Conservation (phyloP, 1,284 basidiomycete species). For the Ceratobasidium sp. region DNA sequence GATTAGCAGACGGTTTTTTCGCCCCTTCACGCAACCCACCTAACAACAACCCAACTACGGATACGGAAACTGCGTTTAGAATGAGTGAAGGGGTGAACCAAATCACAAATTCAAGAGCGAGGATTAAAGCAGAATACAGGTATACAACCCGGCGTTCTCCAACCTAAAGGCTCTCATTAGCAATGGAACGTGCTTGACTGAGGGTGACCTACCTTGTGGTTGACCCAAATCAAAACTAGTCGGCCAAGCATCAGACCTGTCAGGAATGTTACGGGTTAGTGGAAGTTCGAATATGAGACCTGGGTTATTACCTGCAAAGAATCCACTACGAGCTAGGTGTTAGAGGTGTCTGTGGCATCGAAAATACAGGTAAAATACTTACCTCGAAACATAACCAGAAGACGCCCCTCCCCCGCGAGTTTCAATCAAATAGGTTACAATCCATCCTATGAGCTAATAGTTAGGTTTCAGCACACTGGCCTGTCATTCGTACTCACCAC, state of each 20-base stretch:
- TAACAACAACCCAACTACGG: conserved; percentile 44
- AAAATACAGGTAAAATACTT: neutral
- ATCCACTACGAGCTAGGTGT: conserved; percentile 53
- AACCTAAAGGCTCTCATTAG: conserved; percentile 50
- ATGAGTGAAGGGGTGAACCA: conserved; percentile 46
- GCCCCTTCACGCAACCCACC: too few species aligned
- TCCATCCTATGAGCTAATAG: conserved; percentile 59
- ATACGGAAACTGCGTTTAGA: conserved; percentile 45
- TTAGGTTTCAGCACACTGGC: neutral
- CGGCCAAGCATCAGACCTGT: conserved; percentile 60
- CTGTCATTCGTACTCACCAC: conserved; percentile 51
- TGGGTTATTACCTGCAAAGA: conserved; percentile 59
- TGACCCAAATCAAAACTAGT: conserved; percentile 62
- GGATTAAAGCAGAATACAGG: conserved; percentile 47
- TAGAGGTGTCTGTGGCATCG: neutral
- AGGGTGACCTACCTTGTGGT: conserved; percentile 56
- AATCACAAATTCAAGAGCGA: conserved; percentile 45
- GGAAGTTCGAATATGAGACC: too few species aligned
- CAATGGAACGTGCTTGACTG: neutral
- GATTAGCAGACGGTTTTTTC: too few species aligned
- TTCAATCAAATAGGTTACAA: conserved; percentile 63
- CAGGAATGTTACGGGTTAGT: neutral
- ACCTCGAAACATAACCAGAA: conserved; percentile 61
- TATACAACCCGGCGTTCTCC: conserved; percentile 58
- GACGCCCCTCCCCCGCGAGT: conserved; percentile 61